These are phyloP conservation scores for Linderina pennispora DNA, from an alignment of 192 early-diverging fungal species.

Conservation along the genomic window DNA sequence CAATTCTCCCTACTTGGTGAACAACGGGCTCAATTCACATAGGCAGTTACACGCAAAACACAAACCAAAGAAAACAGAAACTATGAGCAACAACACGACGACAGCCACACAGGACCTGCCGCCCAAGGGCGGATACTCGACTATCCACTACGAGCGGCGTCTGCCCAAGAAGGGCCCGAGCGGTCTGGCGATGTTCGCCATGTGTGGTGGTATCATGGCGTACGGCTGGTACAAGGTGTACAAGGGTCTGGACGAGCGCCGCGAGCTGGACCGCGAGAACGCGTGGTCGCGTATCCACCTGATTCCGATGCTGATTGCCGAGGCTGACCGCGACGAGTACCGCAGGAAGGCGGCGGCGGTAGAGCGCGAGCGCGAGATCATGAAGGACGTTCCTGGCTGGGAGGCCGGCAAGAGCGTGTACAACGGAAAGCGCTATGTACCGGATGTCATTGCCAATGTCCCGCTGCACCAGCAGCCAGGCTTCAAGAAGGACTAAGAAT, in stretches of 20 bases:
- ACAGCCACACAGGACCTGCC: constrained; percentile 36
- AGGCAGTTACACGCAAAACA: neutral
- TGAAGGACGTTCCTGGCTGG: constrained; percentile 79
- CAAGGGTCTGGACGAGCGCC: constrained; percentile 29
- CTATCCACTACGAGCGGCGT: constrained; percentile 84
- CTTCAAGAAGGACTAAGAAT: constrained; percentile 11
- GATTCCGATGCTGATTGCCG: constrained; percentile 86
- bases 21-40: neutral
- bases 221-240: constrained; percentile 73
- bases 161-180: constrained; percentile 87
- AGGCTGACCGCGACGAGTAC: constrained; percentile 86
- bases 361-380: constrained; percentile 73
- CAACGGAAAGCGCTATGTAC: constrained; percentile 76
- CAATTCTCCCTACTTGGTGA: neutral
- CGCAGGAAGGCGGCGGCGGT: constrained; percentile 69
- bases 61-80: too few relatives aligned
- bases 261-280: constrained; percentile 89
- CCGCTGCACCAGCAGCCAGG: constrained; percentile 38
- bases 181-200: constrained; percentile 74
- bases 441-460: constrained; percentile 41
- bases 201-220: constrained; percentile 64
- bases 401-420: constrained; percentile 83
- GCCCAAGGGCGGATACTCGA: constrained; percentile 57
- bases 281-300: constrained; percentile 91
- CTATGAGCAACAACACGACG: constrained; percentile 20